These are phyloP conservation scores for Thelonectria rubi DNA, from an alignment of 2,329 filamentous ascomycete genomes.

Conservation along the genomic window DNA sequence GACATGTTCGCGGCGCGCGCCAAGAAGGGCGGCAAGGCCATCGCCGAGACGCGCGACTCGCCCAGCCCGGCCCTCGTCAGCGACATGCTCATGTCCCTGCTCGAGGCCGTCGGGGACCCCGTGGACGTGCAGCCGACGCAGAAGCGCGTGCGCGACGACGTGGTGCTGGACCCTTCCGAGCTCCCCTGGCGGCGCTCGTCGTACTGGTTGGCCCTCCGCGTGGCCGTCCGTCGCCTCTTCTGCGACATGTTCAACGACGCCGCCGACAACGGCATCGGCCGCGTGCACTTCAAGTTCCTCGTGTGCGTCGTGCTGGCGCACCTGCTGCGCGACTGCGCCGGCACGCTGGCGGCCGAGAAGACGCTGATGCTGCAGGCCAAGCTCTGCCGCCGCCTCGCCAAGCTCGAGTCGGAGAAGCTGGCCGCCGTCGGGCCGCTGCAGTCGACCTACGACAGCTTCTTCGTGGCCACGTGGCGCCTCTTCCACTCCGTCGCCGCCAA, in stretches of 20 bases:
- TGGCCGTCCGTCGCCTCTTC: constrained; percentile 63
- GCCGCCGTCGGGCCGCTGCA: background rate
- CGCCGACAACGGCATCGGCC: constrained; percentile 35
- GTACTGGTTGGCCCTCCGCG: constrained; percentile 69
- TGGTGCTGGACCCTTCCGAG: constrained; percentile 57
- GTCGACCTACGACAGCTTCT: constrained; percentile 16
- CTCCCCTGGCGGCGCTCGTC: constrained; percentile 70
- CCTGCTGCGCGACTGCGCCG: constrained; percentile 53
- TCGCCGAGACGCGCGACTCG: constrained; percentile 67
- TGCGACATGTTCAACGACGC: constrained; percentile 49
- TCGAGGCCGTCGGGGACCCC: constrained; percentile 62
- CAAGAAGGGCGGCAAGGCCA: constrained; percentile 58
- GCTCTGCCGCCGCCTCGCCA: constrained; percentile 65
- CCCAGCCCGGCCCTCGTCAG: constrained; percentile 65
- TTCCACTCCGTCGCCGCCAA: background rate
- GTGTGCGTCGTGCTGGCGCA: constrained; percentile 58
- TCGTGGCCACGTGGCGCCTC: background rate
- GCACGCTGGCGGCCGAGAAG: constrained; percentile 28
- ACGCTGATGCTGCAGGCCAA: constrained; percentile 53
- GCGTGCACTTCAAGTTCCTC: constrained; percentile 65
- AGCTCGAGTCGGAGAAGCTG: constrained; percentile 54
- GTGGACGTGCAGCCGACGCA: constrained; percentile 50
- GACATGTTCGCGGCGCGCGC: constrained; percentile 61
- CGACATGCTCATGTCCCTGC: constrained; percentile 66
- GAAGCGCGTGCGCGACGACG: constrained; percentile 72